Percentiles rank a stretch among this genome's conserved stretches.
Evolutionary conservation across 2,329 filamentous ascomycete species (phyloP).

Genomic region (Penicillium occitanis): DNA sequence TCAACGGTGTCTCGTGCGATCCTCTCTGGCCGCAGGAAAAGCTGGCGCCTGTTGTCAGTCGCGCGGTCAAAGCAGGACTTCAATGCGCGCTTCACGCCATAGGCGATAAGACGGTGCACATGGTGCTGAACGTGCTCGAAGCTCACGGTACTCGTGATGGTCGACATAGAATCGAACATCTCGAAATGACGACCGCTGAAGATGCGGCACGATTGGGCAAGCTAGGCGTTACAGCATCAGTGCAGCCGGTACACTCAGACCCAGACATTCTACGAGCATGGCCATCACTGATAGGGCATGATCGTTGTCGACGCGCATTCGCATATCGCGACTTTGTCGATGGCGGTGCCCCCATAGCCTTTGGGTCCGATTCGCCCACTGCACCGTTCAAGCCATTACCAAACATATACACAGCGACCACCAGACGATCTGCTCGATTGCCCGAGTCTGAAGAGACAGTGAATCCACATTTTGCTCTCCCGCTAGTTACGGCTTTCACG

Average conservation of each 20-base stretch:
- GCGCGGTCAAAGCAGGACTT: slow-evolving; percentile 45
- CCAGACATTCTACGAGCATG: slow-evolving; percentile 51
- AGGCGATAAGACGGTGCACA: slow-evolving; percentile 49
- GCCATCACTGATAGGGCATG: slow-evolving; percentile 46
- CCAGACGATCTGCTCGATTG: slow-evolving; percentile 47
- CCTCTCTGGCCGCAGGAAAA: slow-evolving; percentile 49
- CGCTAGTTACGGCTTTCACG: slow-evolving; percentile 43
- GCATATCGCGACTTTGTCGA: slow-evolving; percentile 52
- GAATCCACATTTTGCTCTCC: slow-evolving; percentile 46
- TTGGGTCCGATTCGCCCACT: slow-evolving; percentile 53
- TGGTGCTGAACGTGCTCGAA: slow-evolving; percentile 49
- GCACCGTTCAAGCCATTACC: slow-evolving; percentile 47
- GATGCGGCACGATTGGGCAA: slow-evolving; percentile 50
- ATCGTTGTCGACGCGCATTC: slow-evolving; percentile 51
- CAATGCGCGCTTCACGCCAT: slow-evolving; percentile 55
- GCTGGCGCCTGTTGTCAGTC: slow-evolving; percentile 46
- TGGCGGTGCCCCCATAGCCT: slow-evolving; percentile 47
- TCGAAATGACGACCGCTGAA: slow-evolving; percentile 50
- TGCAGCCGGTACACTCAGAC: slow-evolving; percentile 43
- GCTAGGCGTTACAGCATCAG: slow-evolving; percentile 47
- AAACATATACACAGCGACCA: slow-evolving; percentile 53
- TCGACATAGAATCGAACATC: slow-evolving; percentile 53
- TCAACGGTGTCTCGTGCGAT: slow-evolving; percentile 42
- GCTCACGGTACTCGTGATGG: slow-evolving; percentile 40
- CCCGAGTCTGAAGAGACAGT: slow-evolving; percentile 40